phyloP scores from a whole-genome alignment of 208 protist species.

The Trichomonas vaginalis region DNA sequence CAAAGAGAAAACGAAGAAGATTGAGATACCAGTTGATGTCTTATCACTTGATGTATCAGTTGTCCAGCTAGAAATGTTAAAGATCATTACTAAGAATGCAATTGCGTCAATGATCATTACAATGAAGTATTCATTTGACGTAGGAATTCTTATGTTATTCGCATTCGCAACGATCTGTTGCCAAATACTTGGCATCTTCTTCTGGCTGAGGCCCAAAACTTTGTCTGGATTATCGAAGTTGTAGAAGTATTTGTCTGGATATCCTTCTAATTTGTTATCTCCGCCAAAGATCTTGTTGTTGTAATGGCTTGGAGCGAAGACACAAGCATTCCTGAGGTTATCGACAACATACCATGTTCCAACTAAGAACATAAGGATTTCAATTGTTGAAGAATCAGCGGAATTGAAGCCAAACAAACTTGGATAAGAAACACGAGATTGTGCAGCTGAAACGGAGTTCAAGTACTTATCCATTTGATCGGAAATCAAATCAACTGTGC shows the following conservation, averaged over 20 bases:
- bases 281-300: background rate
- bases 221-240: background rate
- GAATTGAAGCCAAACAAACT: background rate
- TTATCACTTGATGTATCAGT: background rate
- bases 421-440: background rate
- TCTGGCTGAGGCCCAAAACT: background rate
- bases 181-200: background rate
- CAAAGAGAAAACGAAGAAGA: background rate
- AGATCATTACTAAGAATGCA: background rate
- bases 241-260: background rate
- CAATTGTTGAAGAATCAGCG: background rate
- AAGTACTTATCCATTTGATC: background rate
- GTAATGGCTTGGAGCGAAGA: background rate
- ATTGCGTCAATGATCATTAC: background rate
- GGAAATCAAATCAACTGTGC: background rate
- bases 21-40: background rate
- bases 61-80: background rate
- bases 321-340: background rate
- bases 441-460: background rate
- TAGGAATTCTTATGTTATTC: background rate
- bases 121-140: background rate
- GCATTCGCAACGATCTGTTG: background rate
- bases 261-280: background rate
- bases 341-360: background rate
- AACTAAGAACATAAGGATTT: background rate